phyloP scores from a whole-genome alignment of 75 land plant genomes.

The Ceratopteris richardii region DNA sequence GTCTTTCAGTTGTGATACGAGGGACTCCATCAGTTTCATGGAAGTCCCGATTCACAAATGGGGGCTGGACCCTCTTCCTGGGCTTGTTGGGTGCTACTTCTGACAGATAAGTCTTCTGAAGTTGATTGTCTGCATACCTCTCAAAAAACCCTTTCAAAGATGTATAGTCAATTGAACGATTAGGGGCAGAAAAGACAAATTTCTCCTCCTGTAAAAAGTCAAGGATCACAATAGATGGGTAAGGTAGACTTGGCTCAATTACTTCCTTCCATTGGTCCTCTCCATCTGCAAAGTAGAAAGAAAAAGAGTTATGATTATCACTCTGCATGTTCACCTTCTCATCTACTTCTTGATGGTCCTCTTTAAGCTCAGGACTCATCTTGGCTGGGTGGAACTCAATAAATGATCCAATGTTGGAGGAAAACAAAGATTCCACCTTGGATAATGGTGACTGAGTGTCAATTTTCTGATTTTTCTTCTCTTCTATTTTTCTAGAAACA shows the following conservation, averaged over 20 bases:
- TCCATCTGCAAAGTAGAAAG: constrained; percentile 59
- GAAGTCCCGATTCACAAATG: constrained; percentile 70
- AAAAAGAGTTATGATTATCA: constrained; percentile 21
- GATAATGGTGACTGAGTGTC: no score
- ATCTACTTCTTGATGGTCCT: no score
- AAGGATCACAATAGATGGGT: constrained; percentile 50
- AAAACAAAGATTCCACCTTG: no score
- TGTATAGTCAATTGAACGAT: constrained; percentile 25
- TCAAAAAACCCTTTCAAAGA: constrained; percentile 38
- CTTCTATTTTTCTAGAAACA: not conserved
- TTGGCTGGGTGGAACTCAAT: no score
- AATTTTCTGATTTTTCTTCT: no score
- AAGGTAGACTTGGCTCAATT: constrained; percentile 23
- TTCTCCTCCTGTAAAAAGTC: constrained; percentile 44
- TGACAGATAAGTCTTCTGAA: constrained; percentile 41
- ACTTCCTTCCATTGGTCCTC: constrained; percentile 38
- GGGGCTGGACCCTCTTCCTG: constrained; percentile 36
- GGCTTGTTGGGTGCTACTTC: constrained; percentile 21
- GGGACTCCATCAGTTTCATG: constrained; percentile 59
- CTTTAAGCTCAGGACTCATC: not conserved
- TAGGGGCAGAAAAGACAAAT: constrained; percentile 36
- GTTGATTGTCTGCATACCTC: constrained; percentile 33
- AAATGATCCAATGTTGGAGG: no score
- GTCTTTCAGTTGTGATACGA: constrained; percentile 24
- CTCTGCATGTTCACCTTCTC: not conserved